Evolutionary conservation across 169 alveolate species (phyloP).

Genomic region (Cytauxzoon felis): DNA sequence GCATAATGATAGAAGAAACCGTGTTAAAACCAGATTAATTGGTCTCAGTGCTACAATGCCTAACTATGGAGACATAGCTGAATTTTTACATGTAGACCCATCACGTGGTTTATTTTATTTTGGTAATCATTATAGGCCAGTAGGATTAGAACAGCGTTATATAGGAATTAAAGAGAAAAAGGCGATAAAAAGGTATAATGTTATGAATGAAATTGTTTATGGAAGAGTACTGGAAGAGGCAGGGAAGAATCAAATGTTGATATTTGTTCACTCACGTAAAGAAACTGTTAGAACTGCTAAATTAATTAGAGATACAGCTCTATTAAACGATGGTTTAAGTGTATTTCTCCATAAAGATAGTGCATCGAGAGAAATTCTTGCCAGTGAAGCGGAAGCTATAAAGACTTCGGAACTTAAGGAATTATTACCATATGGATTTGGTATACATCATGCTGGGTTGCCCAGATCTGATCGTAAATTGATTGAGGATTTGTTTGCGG

Average conservation of each 20-base stretch:
- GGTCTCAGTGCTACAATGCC: conserved; percentile 99
- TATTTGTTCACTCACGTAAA: conserved; percentile 98
- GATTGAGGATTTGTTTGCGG: conserved; percentile 97
- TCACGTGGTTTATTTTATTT: conserved; percentile 92
- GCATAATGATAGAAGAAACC: conserved; percentile 39
- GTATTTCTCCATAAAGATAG: conserved; percentile 84
- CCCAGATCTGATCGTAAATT: conserved; percentile 93
- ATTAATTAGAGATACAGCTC: conserved; percentile 86
- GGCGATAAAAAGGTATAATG: conserved; percentile 90
- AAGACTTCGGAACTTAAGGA: conserved; percentile 89
- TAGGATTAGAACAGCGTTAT: conserved; percentile 92
- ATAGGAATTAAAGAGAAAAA: conserved; percentile 98
- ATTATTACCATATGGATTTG: conserved; percentile 95
- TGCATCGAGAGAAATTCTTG: conserved; percentile 87
- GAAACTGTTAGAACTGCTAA: conserved; percentile 97
- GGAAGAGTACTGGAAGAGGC: conserved; percentile 85
- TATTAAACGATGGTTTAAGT: conserved; percentile 80
- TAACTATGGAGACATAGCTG: conserved; percentile 98
- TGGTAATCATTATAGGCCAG: conserved; percentile 97
- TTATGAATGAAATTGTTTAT: conserved; percentile 93
- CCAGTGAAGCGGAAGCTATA: conserved; percentile 84
- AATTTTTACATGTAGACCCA: conserved; percentile 88
- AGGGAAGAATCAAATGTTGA: conserved; percentile 89
- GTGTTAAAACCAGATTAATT: conserved; percentile 74
- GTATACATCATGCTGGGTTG: conserved; percentile 99